These are phyloP conservation scores for Hygrocybe punicea DNA, from an alignment of 768 basidiomycete genomes.

Conservation along the genomic window DNA sequence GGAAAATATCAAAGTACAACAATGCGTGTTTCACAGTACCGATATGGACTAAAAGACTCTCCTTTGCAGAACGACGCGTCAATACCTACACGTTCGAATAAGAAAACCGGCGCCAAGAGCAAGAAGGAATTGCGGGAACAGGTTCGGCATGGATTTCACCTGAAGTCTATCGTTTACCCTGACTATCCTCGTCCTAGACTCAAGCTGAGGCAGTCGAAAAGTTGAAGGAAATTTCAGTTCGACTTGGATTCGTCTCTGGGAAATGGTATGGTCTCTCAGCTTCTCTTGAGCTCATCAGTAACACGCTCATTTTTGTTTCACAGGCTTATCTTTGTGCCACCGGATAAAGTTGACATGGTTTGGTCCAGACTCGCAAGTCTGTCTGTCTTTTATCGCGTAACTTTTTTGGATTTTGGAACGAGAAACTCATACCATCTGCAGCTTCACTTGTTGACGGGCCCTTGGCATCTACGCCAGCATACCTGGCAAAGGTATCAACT, in stretches of 20 bases:
- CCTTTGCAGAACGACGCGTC: slow-evolving; percentile 54
- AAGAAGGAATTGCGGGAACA: slow-evolving; percentile 74
- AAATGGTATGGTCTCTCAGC: slow-evolving; percentile 66
- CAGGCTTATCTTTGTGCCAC: slow-evolving; percentile 65
- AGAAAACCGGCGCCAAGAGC: slow-evolving; percentile 68
- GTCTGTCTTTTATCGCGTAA: slow-evolving; percentile 26
- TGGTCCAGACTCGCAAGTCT: slow-evolving; percentile 63
- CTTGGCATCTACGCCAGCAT: slow-evolving; percentile 55
- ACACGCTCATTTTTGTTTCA: no score
- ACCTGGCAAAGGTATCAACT: slow-evolving; percentile 63
- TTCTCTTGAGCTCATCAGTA: not conserved
- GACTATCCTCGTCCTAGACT: slow-evolving; percentile 35
- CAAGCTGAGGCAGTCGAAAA: slow-evolving; percentile 58
- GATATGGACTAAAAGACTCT: slow-evolving; percentile 19
- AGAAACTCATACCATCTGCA: slow-evolving; percentile 22
- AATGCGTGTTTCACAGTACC: slow-evolving; percentile 7
- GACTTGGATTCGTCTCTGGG: slow-evolving; percentile 52
- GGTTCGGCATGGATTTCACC: slow-evolving; percentile 45
- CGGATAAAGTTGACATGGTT: slow-evolving; percentile 59
- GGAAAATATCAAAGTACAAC: slow-evolving; percentile 64
- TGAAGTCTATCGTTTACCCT: slow-evolving; percentile 27
- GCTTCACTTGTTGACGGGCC: slow-evolving; percentile 66
- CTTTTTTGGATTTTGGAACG: slow-evolving; percentile 15
- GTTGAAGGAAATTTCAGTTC: slow-evolving; percentile 57
- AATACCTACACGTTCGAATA: slow-evolving; percentile 64